phyloP scores from a whole-genome alignment of 257 asterid genomes.

The Sherardia arvensis region DNA sequence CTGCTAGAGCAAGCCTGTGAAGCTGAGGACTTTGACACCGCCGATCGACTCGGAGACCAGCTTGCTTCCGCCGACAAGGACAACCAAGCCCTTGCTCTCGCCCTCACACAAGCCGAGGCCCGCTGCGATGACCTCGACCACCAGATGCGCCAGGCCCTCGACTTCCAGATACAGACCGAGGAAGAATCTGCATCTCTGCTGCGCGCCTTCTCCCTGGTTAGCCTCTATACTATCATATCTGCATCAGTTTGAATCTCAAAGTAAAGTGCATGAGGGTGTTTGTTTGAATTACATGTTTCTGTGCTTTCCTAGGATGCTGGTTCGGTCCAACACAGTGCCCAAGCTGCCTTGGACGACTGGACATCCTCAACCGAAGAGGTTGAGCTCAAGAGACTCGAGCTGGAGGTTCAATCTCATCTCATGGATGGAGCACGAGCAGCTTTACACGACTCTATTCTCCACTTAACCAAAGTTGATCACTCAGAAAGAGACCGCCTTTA shows the following conservation, averaged over 20 bases:
- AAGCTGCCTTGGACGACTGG: conserved; percentile 26
- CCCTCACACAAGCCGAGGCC: conserved; percentile 28
- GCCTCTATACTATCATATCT: too few relatives aligned
- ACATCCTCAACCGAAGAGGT: conserved; percentile 24
- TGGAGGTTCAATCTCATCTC: conserved; percentile 33
- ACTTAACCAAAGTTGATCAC: conserved; percentile 28
- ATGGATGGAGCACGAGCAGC: conserved; percentile 20
- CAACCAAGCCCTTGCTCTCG: conserved; percentile 15
- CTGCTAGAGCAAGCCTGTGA: conserved; percentile 40
- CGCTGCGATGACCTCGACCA: conserved; percentile 24
- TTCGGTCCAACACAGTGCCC: conserved; percentile 25
- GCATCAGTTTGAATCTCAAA: too few relatives aligned
- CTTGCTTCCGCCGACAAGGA: conserved; percentile 35
- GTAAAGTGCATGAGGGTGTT: not conserved
- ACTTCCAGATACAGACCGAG: conserved; percentile 28
- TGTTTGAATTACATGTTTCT: too few relatives aligned
- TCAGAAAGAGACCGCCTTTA: conserved; percentile 29
- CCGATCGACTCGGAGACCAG: conserved; percentile 32
- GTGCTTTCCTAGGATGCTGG: conserved; percentile 31
- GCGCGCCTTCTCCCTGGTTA: conserved; percentile 26
- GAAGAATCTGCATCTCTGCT: conserved; percentile 36
- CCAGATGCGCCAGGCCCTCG: conserved; percentile 28
- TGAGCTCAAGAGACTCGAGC: conserved; percentile 26
- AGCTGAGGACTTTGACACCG: conserved; percentile 41
- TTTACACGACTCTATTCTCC: conserved; percentile 24